Conservation (phyloP, 1,284 basidiomycete genomes). For the Ganoderma lucidum region DNA sequence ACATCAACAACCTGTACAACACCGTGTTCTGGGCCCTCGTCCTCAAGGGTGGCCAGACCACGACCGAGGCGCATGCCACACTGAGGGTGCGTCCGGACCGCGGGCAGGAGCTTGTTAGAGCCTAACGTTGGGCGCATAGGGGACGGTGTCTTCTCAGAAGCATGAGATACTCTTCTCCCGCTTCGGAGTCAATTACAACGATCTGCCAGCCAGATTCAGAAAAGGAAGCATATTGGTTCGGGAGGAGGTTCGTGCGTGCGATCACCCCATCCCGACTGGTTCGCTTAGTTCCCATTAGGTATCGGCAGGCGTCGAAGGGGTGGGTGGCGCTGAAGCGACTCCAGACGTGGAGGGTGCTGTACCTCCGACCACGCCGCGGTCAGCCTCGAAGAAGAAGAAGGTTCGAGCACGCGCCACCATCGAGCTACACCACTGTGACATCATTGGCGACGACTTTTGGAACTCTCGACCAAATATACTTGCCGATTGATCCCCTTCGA, state of each 20-base stretch:
- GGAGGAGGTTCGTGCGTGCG: constrained; percentile 46
- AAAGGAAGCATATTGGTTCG: constrained; percentile 91
- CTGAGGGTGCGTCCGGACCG: constrained; percentile 59
- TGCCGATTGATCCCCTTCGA: constrained; percentile 24
- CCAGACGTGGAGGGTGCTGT: neutral
- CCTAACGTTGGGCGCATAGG: constrained; percentile 52
- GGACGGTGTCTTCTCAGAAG: constrained; percentile 89
- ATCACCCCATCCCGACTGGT: neutral
- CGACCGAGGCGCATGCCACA: constrained; percentile 84
- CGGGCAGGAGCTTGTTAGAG: neutral
- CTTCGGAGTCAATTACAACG: constrained; percentile 92
- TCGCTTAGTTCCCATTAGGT: constrained; percentile 8
- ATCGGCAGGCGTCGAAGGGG: neutral
- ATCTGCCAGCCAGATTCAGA: constrained; percentile 75
- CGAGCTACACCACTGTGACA: constrained; percentile 79
- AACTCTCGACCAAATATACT: constrained; percentile 56
- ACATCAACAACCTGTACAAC: constrained; percentile 99
- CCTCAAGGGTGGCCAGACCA: constrained; percentile 77
- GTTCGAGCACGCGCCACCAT: constrained; percentile 51
- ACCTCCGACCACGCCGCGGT: neutral
- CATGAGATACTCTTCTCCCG: constrained; percentile 88
- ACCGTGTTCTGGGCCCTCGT: constrained; percentile 96
- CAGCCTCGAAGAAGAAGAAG: constrained; percentile 42
- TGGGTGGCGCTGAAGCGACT: neutral
- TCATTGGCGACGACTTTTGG: constrained; percentile 89